Evolutionary conservation across 768 basidiomycete genomes (phyloP), one percentile per base, ranked within the genome.

Genomic region (Collybia sp.): DNA sequence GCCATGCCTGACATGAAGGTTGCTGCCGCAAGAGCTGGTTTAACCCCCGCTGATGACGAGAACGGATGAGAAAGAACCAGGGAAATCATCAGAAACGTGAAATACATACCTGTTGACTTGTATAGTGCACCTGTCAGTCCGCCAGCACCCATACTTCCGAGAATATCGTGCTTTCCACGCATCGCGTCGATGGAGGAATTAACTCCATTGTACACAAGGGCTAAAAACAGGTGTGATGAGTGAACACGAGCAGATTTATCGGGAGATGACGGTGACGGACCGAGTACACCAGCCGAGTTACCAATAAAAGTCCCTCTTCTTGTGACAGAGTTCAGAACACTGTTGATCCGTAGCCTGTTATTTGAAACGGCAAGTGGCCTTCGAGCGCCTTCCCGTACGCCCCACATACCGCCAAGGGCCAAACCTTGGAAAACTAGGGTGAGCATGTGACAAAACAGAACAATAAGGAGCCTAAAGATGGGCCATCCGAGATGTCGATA

Each of bases 281-380:
- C 96, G 52, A 98, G 75, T 51, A 97, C 90, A 64, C 96, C 96
- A 64, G 94, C 90, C 60, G 93, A 96, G 75, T 98, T 99, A 60
- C 93, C 96, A 68, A 96, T 85, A 70, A 95, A 96, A 39, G 92
- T 95, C 30, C 96, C 96, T 70, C 96, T 80, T 70, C 95, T 76
- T 50, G 96, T 98, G 64, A 95, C 83, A 62, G 92, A 89, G 76
- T 98, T 99, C 55, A 99, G 79, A 50, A 99, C 71, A 64, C 92
- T 94, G 70, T 98, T 99, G 72, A 98, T 85, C 75, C 96, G 85
- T 65, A 99, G 71, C 58, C 92, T 78, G 48, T 82, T 64, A 67
- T 89, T 93, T 48, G 85, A 85, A 51, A 90, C 85, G 62, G 88
- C 90, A 66, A 93, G 77, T 53, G 86, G 91, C 69, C 91, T 77